A percentile compares a stretch with the other conserved stretches of the same genome.
Evolutionary conservation across 441 rosid genomes (phyloP).

Genomic region (Omphalea diandra): DNA sequence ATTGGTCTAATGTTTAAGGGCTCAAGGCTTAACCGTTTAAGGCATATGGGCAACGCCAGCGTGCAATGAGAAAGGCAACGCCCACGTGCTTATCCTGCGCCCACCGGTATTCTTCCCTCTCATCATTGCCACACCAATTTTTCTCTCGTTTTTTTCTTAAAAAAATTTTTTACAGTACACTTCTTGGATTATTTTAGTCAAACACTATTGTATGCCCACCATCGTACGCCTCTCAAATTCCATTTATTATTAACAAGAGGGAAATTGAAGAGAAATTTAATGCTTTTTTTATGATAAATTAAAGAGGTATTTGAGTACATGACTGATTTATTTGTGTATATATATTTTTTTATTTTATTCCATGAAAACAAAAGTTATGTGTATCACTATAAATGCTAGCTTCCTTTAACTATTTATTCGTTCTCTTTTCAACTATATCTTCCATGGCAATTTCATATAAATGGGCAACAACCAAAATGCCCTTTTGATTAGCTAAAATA

Average conservation of each 20-base stretch:
- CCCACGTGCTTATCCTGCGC: conserved; percentile 76
- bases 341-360: neutral
- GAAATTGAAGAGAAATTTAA: neutral
- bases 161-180: conserved; percentile 26
- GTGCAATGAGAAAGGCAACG: conserved; percentile 58
- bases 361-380: conserved; percentile 12
- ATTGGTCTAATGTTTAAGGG: conserved; percentile 18
- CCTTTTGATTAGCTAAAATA: conserved; percentile 26
- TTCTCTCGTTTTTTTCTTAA: neutral
- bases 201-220: conserved; percentile 43
- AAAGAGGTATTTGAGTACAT: neutral
- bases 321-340: neutral
- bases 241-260: conserved; percentile 2
- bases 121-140: conserved; percentile 53
- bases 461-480: conserved; percentile 10
- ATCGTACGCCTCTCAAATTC: conserved; percentile 30
- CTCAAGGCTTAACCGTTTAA: conserved; percentile 21
- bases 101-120: conserved; percentile 53
- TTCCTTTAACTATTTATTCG: conserved; percentile 18
- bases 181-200: conserved; percentile 38
- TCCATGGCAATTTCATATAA: conserved; percentile 10
- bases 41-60: conserved; percentile 39
- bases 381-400: conserved; percentile 26
- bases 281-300: neutral
- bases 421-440: conserved; percentile 6